Conservation (phyloP, 2,329 filamentous ascomycete species). For the Saccharata proteae region DNA sequence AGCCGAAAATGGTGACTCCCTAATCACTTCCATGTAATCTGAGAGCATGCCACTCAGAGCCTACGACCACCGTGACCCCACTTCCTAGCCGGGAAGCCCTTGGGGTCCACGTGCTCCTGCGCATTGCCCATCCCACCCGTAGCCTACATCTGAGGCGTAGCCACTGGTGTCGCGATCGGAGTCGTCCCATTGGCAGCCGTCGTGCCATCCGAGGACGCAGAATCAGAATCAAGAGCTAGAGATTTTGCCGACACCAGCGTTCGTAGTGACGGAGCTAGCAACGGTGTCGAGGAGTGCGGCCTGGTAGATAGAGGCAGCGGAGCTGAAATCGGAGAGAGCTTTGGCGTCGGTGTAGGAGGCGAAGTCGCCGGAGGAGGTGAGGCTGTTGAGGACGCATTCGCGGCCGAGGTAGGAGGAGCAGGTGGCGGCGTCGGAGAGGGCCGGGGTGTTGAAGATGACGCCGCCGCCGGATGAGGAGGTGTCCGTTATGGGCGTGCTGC, state of each 20-base stretch:
- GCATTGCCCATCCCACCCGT: too few species aligned
- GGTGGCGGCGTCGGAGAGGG: neutral
- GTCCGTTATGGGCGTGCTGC: constrained; percentile 27
- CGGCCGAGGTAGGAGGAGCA: constrained; percentile 6
- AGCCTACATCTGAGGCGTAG: too few species aligned
- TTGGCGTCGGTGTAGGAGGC: constrained; percentile 4
- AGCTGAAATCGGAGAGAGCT: constrained; percentile 3
- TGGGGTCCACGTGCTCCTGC: too few species aligned
- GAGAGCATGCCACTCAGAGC: too few species aligned
- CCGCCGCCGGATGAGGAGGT: constrained; percentile 16
- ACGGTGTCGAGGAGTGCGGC: constrained; percentile 2
- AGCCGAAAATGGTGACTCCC: too few species aligned
- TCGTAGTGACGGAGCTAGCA: constrained; percentile 1
- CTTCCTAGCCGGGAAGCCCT: too few species aligned
- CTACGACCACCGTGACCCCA: too few species aligned
- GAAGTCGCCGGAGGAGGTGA: constrained; percentile 9
- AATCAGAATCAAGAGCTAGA: too few species aligned
- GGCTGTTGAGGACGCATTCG: constrained; percentile 6
- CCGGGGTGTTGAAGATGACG: constrained; percentile 16
- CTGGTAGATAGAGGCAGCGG: constrained; percentile 2
- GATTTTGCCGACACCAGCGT: constrained; percentile 7
- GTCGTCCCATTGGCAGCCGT: too few species aligned
- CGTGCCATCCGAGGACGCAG: too few species aligned
- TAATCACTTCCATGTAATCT: too few species aligned
- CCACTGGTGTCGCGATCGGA: too few species aligned